phyloP scores from a whole-genome alignment of 495 filamentous ascomycete genomes.

The Chaetomium fimeti region DNA sequence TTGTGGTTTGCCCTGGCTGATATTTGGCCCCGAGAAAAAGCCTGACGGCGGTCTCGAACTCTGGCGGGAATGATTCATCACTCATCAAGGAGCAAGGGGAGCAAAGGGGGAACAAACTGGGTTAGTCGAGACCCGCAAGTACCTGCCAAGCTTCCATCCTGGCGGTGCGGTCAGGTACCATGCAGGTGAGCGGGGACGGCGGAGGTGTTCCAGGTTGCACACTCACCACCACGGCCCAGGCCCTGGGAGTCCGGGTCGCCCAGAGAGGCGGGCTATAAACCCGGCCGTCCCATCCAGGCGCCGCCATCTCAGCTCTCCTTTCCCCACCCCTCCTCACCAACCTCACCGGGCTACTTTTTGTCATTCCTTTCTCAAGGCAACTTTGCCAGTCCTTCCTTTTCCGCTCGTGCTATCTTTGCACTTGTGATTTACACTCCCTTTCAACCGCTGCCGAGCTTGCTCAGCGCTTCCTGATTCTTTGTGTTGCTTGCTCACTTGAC shows the following conservation, averaged over 20 bases:
- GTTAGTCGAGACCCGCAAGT: conserved; percentile 1
- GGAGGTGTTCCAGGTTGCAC: background rate
- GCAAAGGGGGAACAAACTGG: background rate
- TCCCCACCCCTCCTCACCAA: background rate
- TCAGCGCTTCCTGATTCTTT: conserved; percentile 20
- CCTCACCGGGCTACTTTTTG: conserved; percentile 6
- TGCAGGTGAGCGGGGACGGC: conserved; percentile 13
- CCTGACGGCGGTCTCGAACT: background rate
- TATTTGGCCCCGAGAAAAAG: background rate
- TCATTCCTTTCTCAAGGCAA: conserved; percentile 16
- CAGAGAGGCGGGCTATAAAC: conserved; percentile 17
- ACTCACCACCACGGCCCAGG: conserved; percentile 11
- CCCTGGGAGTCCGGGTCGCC: background rate
- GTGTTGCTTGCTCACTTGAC: conserved; percentile 13
- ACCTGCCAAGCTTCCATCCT: conserved; percentile 9
- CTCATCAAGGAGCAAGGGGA: background rate
- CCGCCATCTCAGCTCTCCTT: background rate
- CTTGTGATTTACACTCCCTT: conserved; percentile 13
- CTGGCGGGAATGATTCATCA: background rate
- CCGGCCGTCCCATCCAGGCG: conserved; percentile 1
- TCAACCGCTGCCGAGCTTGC: conserved; percentile 22
- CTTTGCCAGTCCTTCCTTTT: conserved; percentile 22
- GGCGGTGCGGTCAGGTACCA: background rate
- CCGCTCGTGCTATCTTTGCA: background rate
- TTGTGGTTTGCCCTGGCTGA: background rate